Evolutionary conservation across 176 grass and related monocot genomes (phyloP).

Genomic region (Lolium perenne): DNA sequence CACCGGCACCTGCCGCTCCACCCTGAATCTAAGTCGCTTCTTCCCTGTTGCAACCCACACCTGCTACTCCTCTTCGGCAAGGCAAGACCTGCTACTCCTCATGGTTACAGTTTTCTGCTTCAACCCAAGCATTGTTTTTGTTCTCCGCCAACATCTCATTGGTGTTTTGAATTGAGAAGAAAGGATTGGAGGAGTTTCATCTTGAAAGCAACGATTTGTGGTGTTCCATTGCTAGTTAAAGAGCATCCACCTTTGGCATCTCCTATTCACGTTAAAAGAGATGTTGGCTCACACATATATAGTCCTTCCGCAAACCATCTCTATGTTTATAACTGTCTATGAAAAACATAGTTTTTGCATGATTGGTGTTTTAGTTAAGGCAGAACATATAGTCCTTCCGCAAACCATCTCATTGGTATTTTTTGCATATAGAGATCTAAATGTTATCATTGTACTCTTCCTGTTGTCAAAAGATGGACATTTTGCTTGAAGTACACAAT

Average conservation of each 20-base stretch:
- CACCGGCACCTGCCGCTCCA: no score
- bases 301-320: background rate
- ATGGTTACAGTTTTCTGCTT: no score
- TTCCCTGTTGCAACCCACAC: no score
- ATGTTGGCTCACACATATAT: slow-evolving; percentile 2
- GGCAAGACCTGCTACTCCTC: no score
- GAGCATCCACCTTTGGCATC: background rate
- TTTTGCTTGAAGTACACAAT: background rate
- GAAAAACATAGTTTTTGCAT: background rate
- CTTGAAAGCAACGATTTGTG: background rate
- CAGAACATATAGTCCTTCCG: background rate
- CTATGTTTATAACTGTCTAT: background rate
- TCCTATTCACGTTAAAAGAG: background rate
- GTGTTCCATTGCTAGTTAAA: background rate
- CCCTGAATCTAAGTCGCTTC: no score
- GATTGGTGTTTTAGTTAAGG: background rate
- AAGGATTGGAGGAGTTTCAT: background rate
- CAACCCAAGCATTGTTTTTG: background rate
- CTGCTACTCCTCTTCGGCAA: no score
- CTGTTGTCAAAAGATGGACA: background rate
- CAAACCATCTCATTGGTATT: no score
- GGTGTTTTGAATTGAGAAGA: background rate
- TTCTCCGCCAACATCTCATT: background rate
- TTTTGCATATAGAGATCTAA: no score
- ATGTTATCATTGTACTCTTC: background rate